These are phyloP conservation scores for Sideroxylon spinosum DNA, from an alignment of 179 eudicot species.

Conservation along the genomic window DNA sequence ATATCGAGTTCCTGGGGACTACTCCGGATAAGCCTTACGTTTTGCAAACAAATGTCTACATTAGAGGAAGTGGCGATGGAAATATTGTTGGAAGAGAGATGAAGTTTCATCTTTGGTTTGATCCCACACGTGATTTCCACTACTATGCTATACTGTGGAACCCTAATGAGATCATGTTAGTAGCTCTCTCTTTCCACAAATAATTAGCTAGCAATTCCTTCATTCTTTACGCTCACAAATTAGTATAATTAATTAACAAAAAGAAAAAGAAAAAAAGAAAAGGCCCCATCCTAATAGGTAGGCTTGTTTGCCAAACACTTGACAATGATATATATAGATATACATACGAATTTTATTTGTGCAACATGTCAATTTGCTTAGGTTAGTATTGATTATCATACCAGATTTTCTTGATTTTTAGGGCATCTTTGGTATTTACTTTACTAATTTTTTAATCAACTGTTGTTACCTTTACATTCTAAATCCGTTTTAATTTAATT, in stretches of 20 bases:
- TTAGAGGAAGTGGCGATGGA: conserved; percentile 84
- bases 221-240: neutral
- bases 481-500: too few species aligned
- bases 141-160: conserved; percentile 74
- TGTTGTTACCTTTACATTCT: neutral
- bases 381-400: neutral
- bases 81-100: conserved; percentile 67
- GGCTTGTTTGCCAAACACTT: too few species aligned
- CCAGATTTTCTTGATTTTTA: neutral
- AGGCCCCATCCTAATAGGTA: too few species aligned
- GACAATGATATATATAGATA: too few species aligned
- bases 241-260: too few species aligned
- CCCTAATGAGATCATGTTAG: conserved; percentile 69
- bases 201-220: neutral
- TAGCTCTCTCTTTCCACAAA: conserved; percentile 12
- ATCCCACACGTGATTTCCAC: conserved; percentile 74
- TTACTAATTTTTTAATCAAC: neutral
- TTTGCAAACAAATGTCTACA: conserved; percentile 71
- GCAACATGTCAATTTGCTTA: neutral
- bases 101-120: conserved; percentile 82
- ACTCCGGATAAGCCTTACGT: conserved; percentile 60
- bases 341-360: too few species aligned
- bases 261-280: too few species aligned
- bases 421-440: neutral
- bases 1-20: conserved; percentile 79